Base-by-base conservation (phyloP, 352 stramenopile genomes). In the Globisporangium okanoganense region DNA sequence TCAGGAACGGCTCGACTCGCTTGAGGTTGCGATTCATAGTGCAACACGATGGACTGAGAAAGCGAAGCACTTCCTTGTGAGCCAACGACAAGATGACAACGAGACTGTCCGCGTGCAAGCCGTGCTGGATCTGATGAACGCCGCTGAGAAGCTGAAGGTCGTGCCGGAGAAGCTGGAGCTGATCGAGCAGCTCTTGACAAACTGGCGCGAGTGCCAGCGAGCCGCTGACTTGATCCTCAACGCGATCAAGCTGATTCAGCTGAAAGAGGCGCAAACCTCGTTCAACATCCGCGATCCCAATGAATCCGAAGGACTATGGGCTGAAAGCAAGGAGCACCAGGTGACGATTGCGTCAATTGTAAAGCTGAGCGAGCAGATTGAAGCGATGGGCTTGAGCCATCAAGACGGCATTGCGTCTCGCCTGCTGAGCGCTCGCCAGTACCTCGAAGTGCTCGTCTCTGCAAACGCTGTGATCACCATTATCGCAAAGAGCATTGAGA, bases 181-280 rank as follows among this genome's bases (percentile, higher is more conserved):
- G 10, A 25, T 87, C 29, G 66, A 69, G 20, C 33, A 69, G 10
- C 58, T 80, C 4, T 53, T 71, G 1, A 24, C 49, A 5, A 57
- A 72, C 24, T 82, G 76, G 73, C 64, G 69, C 33, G 54, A 66
- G 36, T 61, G 58, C 53, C 58, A 67, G 24, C 40, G 43, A 5
- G 35, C 53, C n/a, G 66, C 63, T 27, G n/a, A 45, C 0, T 36
- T 56, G 12, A 54, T 84, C 18, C 20, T 85, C 14, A 56, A 67
- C 2, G 61, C 55, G 3, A 49, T 76, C 6, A 51, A 56, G 2
- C 33, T 55, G 12, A 66, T 82, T 38, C 58, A 74, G 22, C 58
- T 56, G 7, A 38, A 66, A 2, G 73, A 82, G 52, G 43, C 58
- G 5, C 31, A 27, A 8, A 31, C 50, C 22, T 40, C 33, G 13